These are phyloP conservation scores for Rhododendron vialii DNA, from an alignment of 148 eudicot genomes.

Conservation along the genomic window DNA sequence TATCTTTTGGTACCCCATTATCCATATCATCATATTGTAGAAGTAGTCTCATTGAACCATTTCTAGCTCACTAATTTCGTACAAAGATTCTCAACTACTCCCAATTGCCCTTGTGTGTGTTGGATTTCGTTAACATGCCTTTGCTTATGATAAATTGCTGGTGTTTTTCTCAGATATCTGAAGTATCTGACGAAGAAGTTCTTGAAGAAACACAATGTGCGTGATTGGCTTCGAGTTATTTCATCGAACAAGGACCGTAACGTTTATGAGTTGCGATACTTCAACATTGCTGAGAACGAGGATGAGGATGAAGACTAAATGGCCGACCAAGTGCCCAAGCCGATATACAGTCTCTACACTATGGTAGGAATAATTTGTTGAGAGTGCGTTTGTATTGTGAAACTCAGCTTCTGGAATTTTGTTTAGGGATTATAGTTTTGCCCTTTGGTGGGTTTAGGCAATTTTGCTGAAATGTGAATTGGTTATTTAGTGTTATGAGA, in stretches of 20 bases:
- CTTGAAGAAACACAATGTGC: constrained; percentile 60
- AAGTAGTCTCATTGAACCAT: neutral
- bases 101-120: neutral
- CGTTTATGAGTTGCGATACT: constrained; percentile 52
- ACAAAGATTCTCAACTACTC: neutral
- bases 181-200: constrained; percentile 66
- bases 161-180: constrained; percentile 32
- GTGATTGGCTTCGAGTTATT: constrained; percentile 64
- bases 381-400: neutral
- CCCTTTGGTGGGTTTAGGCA: neutral
- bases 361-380: neutral
- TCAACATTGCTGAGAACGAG: constrained; percentile 67
- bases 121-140: neutral
- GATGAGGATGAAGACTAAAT: constrained; percentile 35
- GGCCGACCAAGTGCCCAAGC: neutral
- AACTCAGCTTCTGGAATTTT: neutral
- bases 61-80: neutral
- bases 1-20: neutral
- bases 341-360: neutral
- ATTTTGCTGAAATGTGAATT: neutral
- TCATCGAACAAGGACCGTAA: constrained; percentile 58
- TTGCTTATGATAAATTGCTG: neutral
- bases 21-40: neutral
- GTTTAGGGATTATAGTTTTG: neutral
- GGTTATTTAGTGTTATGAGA: neutral